Conservation (phyloP, 1,284 basidiomycete species). For the Boletus smithii region DNA sequence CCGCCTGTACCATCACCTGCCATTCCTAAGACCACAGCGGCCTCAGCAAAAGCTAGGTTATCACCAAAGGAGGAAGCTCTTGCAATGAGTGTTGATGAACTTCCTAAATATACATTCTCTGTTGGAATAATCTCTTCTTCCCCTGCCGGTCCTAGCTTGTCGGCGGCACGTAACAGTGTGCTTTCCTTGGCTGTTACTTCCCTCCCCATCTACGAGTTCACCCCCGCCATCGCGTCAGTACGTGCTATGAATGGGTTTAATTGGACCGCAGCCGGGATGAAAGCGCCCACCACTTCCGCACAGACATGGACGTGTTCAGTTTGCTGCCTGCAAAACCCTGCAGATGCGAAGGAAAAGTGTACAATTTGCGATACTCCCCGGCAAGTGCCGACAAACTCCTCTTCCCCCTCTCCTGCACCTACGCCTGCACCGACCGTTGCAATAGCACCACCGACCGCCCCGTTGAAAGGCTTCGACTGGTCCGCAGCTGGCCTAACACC, state of each 20-base stretch:
- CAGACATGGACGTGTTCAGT: constrained; percentile 44
- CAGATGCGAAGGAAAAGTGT: constrained; percentile 46
- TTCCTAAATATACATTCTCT: constrained; percentile 32
- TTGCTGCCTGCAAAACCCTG: constrained; percentile 47
- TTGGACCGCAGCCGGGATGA: constrained; percentile 43
- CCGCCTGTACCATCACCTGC: not conserved
- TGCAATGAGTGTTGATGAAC: constrained; percentile 24
- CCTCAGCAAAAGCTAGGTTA: constrained; percentile 10
- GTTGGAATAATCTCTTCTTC: constrained; percentile 25
- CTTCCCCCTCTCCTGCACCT: constrained; percentile 15
- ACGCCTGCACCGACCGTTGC: not conserved
- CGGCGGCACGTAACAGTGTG: constrained; percentile 36
- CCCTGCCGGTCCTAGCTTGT: constrained; percentile 35
- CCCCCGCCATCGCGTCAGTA: constrained; percentile 23
- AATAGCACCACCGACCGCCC: constrained; percentile 6
- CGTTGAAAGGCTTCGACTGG: constrained; percentile 47
- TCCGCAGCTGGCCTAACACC: constrained; percentile 47
- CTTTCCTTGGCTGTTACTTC: constrained; percentile 30
- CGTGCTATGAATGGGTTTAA: constrained; percentile 37
- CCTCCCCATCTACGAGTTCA: constrained; percentile 46
- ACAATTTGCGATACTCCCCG: constrained; percentile 47
- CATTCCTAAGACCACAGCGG: not conserved
- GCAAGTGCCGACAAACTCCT: constrained; percentile 15
- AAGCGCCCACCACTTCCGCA: constrained; percentile 26
- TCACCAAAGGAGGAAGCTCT: constrained; percentile 36